Base-by-base conservation (phyloP, 768 basidiomycete genomes). In the Amanita inopinata region DNA sequence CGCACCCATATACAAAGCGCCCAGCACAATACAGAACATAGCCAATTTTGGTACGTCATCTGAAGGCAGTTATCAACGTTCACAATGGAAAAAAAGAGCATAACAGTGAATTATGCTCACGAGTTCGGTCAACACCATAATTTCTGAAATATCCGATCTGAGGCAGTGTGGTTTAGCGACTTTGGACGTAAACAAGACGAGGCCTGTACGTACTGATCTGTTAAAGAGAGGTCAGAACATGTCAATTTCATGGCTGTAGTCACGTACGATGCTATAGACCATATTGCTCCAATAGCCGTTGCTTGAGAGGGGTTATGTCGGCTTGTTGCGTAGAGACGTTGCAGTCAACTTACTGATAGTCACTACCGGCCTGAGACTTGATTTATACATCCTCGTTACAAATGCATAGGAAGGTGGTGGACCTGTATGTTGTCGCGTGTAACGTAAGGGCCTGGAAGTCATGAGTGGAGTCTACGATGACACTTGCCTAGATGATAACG, bases 211-310 rank as follows among this genome's bases (percentile, higher is more conserved):
- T 58, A 67, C 64, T 28, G 53, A 57, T 38, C 66, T 66, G 49
- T 12, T 53, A 35, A 44, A 25, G 11, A 1, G 12, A 27, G 23
- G 23, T 45, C 5, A 40, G 33, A 15, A 23, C 5, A 40, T 4
- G 27, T 15, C n/a, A n/a, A n/a, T n/a, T n/a, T n/a, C n/a, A n/a
- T n/a, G n/a, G n/a, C n/a, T n/a, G n/a, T n/a, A n/a, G n/a, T n/a
- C n/a, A 69, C 83, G 60, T 56, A 86, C 84, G 72, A 73, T 46
- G 75, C 59, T 6, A 87, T 59, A 17, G 72, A 53, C 78, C 82
- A 87, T 11, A 85, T 43, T 4, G 70, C 74, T 17, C 63, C 65
- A 17, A 80, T 23, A 33, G 70, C 46, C 1, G 70, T 63, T 37
- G 62, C 72, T 73, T 3, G 25, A 41, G 27, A 27, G 58, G 24